A percentile compares a stretch with the other conserved stretches of the same genome.
These are phyloP conservation scores for Exophiala lecanii-corni DNA, from an alignment of 2,329 filamentous ascomycete genomes.

Conservation along the genomic window DNA sequence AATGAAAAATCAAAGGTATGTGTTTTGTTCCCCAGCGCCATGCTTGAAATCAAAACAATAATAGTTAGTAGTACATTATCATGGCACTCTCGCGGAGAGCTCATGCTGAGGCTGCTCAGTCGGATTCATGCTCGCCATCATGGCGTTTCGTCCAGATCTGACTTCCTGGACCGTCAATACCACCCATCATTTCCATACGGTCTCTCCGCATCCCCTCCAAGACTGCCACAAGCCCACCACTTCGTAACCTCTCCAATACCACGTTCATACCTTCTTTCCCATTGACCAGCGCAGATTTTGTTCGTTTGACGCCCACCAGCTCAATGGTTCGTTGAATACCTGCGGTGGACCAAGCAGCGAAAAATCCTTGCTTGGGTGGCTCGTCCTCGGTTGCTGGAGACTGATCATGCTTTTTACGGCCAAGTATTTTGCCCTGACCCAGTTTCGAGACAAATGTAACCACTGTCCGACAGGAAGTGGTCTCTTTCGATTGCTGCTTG, in stretches of 20 bases:
- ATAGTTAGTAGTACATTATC: conserved; percentile 14
- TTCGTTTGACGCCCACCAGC: conserved; percentile 56
- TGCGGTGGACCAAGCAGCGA: conserved; percentile 55
- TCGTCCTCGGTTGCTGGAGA: conserved; percentile 43
- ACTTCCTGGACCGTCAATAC: conserved; percentile 37
- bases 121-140: conserved; percentile 9
- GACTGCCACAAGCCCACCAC: conserved; percentile 64
- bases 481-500: conserved; percentile 30
- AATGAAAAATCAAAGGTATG: too few relatives aligned
- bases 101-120: conserved; percentile 19
- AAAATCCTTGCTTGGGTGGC: conserved; percentile 52
- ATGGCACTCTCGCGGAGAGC: not conserved
- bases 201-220: conserved; percentile 66
- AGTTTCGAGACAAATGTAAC: conserved; percentile 60
- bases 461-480: conserved; percentile 55
- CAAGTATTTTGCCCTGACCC: conserved; percentile 52
- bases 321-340: conserved; percentile 61
- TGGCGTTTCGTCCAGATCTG: conserved; percentile 38
- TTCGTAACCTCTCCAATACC: conserved; percentile 58
- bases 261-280: conserved; percentile 64
- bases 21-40: conserved; percentile 22
- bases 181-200: conserved; percentile 38
- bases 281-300: conserved; percentile 56
- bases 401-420: conserved; percentile 36
- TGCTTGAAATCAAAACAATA: conserved; percentile 16